phyloP scores from a whole-genome alignment of 192 early-diverging fungal species.

The Helicostylum pulchrum region DNA sequence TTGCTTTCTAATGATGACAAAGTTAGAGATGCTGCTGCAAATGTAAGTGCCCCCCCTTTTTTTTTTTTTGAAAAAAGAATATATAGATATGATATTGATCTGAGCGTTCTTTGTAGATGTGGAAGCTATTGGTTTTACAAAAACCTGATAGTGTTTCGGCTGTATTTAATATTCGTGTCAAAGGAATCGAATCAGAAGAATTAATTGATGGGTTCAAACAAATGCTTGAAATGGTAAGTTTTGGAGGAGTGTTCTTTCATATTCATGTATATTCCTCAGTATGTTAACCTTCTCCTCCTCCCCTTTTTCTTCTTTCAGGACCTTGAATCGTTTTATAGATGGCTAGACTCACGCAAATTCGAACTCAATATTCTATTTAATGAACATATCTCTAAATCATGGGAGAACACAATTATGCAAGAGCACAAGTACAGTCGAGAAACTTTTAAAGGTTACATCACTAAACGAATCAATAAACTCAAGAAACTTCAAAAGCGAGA shows the following conservation, averaged over 20 bases:
- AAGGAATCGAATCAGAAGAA: slow-evolving; percentile 41
- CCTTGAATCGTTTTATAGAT: slow-evolving; percentile 49
- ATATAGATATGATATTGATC: background rate
- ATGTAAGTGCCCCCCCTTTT: slow-evolving; percentile 36
- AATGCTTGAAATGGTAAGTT: slow-evolving; percentile 50
- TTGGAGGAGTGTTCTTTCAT: no score
- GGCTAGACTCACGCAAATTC: slow-evolving; percentile 48
- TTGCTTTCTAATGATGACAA: slow-evolving; percentile 39
- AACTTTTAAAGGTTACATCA: slow-evolving; percentile 39
- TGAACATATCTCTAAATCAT: slow-evolving; percentile 50
- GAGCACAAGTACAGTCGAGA: slow-evolving; percentile 56
- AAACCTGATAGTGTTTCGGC: slow-evolving; percentile 44
- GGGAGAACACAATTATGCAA: slow-evolving; percentile 51
- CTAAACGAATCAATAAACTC: slow-evolving; percentile 48
- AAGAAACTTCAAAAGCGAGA: slow-evolving; percentile 47
- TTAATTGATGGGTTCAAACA: slow-evolving; percentile 54
- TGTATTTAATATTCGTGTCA: slow-evolving; percentile 38
- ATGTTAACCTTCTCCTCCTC: no score
- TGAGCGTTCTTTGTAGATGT: slow-evolving; percentile 35
- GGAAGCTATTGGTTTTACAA: slow-evolving; percentile 59
- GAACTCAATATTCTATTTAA: slow-evolving; percentile 57
- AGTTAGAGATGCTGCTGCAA: slow-evolving; percentile 46
- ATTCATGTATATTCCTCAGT: background rate
- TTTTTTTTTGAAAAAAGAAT: background rate
- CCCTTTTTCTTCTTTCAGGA: slow-evolving; percentile 40